Percentiles rank a stretch among this genome's conserved stretches.
These are phyloP conservation scores for Aspergillus glaucus DNA, from an alignment of 2,329 filamentous ascomycete genomes.

Conservation along the genomic window DNA sequence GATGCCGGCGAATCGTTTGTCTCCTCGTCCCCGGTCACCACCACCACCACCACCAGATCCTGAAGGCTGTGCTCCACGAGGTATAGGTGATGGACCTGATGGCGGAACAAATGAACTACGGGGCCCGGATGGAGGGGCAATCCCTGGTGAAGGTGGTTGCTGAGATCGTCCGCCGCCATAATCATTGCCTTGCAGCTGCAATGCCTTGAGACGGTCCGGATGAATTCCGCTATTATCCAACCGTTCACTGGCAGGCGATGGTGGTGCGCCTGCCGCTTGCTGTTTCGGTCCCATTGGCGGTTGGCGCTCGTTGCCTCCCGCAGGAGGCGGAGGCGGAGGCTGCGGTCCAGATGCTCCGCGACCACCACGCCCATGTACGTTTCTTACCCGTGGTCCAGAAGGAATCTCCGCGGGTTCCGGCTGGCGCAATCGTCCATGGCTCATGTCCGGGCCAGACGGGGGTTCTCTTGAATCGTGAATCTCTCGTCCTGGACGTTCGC, in stretches of 20 bases:
- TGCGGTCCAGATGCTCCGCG: constrained; percentile 23
- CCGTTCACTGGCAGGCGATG: constrained; percentile 27
- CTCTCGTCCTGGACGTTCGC: constrained; percentile 31
- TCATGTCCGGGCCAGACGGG: constrained; percentile 35
- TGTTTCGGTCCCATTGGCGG: constrained; percentile 40
- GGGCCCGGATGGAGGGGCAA: constrained; percentile 36
- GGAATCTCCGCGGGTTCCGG: constrained; percentile 42
- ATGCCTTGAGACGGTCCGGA: constrained; percentile 47
- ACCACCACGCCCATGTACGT: constrained; percentile 29
- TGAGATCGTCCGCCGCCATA: constrained; percentile 16
- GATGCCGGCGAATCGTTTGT: constrained; percentile 43
- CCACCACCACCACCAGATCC: constrained; percentile 21
- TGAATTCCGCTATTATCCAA: constrained; percentile 45
- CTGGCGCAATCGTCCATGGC: constrained; percentile 42
- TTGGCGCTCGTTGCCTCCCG: constrained; percentile 31
- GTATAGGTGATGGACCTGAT: constrained; percentile 28
- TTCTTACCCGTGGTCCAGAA: constrained; percentile 48
- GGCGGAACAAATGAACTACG: constrained; percentile 30
- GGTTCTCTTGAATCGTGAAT: constrained; percentile 33
- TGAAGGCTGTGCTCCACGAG: constrained; percentile 28
- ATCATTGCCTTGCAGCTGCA: constrained; percentile 29
- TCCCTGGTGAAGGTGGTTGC: constrained; percentile 19
- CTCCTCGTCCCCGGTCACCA: constrained; percentile 36
- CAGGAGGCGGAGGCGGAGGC: constrained; percentile 11
- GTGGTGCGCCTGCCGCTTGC: constrained; percentile 20